Percentiles rank a stretch among this genome's conserved stretches.
Evolutionary conservation across 148 eudicot genomes (phyloP).

Genomic region (Cornus florida): DNA sequence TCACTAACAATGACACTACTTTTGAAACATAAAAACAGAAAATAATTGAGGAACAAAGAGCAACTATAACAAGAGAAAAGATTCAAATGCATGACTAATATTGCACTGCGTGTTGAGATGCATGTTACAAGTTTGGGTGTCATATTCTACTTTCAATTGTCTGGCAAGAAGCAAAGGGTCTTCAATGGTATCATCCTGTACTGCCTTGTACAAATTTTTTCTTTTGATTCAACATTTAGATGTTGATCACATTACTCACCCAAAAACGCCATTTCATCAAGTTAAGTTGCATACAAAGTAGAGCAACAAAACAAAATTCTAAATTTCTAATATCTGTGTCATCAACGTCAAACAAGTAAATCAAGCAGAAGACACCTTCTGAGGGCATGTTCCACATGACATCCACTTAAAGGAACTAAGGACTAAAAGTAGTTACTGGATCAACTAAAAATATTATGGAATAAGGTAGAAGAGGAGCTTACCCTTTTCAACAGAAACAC

Average conservation of each 20-base stretch:
- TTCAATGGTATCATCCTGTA: not conserved
- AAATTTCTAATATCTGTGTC: not conserved
- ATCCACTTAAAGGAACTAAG: not conserved
- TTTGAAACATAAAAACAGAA: not conserved
- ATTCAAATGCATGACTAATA: not conserved
- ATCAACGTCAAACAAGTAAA: not conserved
- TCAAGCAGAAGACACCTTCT: not conserved
- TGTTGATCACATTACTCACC: no score
- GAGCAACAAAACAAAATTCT: not conserved
- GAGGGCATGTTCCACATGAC: not conserved
- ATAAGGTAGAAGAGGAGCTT: not conserved
- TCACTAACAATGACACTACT: not conserved
- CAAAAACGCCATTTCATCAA: not conserved
- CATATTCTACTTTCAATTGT: not conserved
- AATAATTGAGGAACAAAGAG: not conserved
- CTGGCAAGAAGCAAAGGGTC: no score
- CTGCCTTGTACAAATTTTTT: no score
- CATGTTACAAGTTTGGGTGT: not conserved
- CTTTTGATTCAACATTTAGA: no score
- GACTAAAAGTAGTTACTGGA: not conserved
- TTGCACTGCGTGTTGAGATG: not conserved
- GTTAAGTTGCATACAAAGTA: not conserved
- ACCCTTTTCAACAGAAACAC: constrained; percentile 88
- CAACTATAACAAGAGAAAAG: not conserved
- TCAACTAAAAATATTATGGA: not conserved